These are phyloP conservation scores for Sporothrix pseudoabietina DNA, from an alignment of 2,329 filamentous ascomycete genomes.

Conservation along the genomic window DNA sequence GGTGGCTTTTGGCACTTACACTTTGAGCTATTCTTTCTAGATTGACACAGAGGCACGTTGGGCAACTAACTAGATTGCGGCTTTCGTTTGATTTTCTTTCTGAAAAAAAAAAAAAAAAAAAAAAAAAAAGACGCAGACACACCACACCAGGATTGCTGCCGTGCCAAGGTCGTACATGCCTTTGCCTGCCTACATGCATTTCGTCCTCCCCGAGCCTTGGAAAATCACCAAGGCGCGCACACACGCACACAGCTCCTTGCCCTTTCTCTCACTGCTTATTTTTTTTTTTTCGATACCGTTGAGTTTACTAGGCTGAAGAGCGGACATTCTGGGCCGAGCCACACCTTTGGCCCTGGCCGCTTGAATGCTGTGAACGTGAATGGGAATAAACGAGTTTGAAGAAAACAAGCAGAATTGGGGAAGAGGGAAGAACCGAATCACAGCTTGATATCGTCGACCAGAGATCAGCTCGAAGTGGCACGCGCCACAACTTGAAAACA, in stretches of 20 bases:
- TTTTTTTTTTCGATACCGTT: not conserved
- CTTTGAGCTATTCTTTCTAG: not conserved
- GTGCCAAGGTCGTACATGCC: conserved; percentile 16
- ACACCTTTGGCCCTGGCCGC: not conserved
- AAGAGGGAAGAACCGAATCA: not conserved
- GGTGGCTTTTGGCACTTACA: not conserved
- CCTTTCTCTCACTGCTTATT: not conserved
- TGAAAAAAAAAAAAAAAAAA: too few species aligned
- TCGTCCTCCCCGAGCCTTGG: conserved; percentile 25
- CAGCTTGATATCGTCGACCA: not conserved
- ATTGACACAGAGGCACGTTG: not conserved
- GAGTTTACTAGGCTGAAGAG: not conserved
- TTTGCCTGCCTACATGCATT: not conserved
- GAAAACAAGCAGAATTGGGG: not conserved
- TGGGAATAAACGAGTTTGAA: not conserved
- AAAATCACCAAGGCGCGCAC: conserved; percentile 1
- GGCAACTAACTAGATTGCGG: not conserved
- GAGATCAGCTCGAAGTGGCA: not conserved
- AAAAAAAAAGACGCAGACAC: not conserved
- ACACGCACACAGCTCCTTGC: not conserved
- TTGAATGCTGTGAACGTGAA: not conserved
- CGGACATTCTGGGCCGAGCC: conserved; percentile 16
- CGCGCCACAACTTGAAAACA: not conserved
- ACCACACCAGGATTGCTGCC: not conserved
- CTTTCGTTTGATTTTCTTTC: not conserved